A percentile compares a stretch with the other conserved stretches of the same genome.
phyloP scores from a whole-genome alignment of 164 flowering plant species.

The Chimonanthus praecox region DNA sequence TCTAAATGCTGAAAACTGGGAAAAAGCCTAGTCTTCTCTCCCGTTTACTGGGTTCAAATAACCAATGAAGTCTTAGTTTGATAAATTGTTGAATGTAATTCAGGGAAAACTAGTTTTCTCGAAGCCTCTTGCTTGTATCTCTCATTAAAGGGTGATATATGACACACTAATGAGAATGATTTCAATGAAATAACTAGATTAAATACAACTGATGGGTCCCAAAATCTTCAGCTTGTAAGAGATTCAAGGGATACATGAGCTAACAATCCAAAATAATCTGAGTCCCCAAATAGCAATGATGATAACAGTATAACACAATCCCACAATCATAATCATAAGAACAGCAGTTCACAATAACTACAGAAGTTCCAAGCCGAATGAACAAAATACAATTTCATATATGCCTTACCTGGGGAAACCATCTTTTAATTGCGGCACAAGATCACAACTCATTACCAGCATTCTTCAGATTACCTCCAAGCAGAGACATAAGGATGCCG shows the following conservation, averaged over 20 bases:
- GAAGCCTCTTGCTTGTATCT: too few relatives aligned
- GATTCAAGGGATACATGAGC: neutral
- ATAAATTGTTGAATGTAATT: too few relatives aligned
- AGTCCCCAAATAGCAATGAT: neutral
- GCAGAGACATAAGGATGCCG: conserved; percentile 77
- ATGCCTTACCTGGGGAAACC: neutral
- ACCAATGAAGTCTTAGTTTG: too few relatives aligned
- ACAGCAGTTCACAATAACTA: neutral
- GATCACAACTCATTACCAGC: conserved; percentile 34
- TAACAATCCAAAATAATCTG: neutral
- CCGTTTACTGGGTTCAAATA: too few relatives aligned
- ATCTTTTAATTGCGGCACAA: neutral
- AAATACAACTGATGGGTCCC: neutral
- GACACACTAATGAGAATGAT: too few relatives aligned
- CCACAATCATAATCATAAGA: neutral
- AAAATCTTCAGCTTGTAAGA: neutral
- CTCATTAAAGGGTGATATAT: too few relatives aligned
- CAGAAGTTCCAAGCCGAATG: neutral
- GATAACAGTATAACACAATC: neutral
- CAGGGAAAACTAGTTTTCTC: too few relatives aligned
- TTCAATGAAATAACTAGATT: too few relatives aligned
- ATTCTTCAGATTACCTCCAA: conserved; percentile 66
- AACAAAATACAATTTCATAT: too few relatives aligned
- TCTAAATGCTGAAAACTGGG: too few relatives aligned
- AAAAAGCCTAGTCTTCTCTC: too few relatives aligned